Evolutionary conservation across 129 eudicot species (phyloP).

Genomic region (Artemisia argyi): DNA sequence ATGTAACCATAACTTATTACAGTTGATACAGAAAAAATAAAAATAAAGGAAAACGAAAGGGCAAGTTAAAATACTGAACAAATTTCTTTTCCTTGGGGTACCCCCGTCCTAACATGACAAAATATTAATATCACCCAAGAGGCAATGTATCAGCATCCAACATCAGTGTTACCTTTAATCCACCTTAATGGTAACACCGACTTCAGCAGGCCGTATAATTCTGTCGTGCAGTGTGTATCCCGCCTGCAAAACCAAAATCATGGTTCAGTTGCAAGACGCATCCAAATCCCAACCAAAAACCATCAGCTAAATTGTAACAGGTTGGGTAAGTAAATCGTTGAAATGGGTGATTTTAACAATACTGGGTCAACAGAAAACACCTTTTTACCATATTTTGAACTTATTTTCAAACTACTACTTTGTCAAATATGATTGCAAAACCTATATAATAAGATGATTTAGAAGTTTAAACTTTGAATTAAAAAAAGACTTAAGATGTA

Average conservation of each 20-base stretch:
- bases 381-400: no score
- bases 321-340: no score
- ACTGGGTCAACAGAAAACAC: no score
- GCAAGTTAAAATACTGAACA: not conserved
- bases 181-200: constrained; percentile 62
- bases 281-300: not conserved
- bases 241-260: constrained; percentile 40
- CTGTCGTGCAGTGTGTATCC: constrained; percentile 77
- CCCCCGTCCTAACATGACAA: constrained; percentile 15
- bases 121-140: not conserved
- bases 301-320: no score
- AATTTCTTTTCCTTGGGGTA: not conserved
- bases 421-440: no score
- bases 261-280: not conserved
- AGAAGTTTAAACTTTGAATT: no score
- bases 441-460: no score
- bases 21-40: not conserved
- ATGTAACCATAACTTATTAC: constrained; percentile 22
- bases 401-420: no score
- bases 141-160: not conserved
- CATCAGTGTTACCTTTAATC: constrained; percentile 35
- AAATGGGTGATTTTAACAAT: no score
- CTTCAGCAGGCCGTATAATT: constrained; percentile 87
- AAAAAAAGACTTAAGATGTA: no score
- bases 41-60: constrained; percentile 9